Base-by-base conservation (phyloP, 352 stramenopile genomes). In the Globisporangium middletonii region DNA sequence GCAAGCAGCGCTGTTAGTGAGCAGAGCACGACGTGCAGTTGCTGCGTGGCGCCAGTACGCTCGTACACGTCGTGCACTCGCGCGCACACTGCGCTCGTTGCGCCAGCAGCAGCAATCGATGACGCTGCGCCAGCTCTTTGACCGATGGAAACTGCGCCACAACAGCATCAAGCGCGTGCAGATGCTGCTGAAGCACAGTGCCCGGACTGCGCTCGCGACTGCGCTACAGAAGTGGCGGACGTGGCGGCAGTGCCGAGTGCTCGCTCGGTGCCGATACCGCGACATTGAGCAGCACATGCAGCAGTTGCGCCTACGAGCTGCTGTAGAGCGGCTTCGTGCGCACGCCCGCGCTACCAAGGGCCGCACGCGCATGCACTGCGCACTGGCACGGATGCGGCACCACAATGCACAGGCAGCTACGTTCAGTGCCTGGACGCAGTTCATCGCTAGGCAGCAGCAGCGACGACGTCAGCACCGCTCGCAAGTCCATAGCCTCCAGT, bases 11-110 rank as follows among this genome's bases (percentile, higher is more conserved):
- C 48, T 68, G 16, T 26, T 27, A n/a, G 5, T 19, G 8, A 55
- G 50, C 53, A 63, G 19, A 18, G n/a, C 63, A 8, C 44, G 26
- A 3, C 59, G 59, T 3, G 59, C 35, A 13, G 9, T 69, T 7
- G 0, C 49, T 1, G 3, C 8, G 7, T 69, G 63, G 63, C 45
- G 37, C n/a, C 50, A 35, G 2, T 8, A 35, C 30, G 8, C 30
- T 35, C 30, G 30, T 4, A 8, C 2, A 4, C 30, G 30, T 35
- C 30, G 30, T 8, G 2, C 30, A 35, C 2, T 35, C 30, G 2
- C 30, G 0, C 30, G 30, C 4, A 35, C 30, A 4, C 30, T 35
- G 2, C 0, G 30, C 30, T 35, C 30, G 8, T 35, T 1, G 30
- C 30, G 2, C 30, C 2, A 35, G 30, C 30, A 35, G 30, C 30